Percentiles rank a stretch among this genome's conserved stretches.
Evolutionary conservation across 2,329 filamentous ascomycete species (phyloP).

Genomic region (Microthyrium microscopicum): DNA sequence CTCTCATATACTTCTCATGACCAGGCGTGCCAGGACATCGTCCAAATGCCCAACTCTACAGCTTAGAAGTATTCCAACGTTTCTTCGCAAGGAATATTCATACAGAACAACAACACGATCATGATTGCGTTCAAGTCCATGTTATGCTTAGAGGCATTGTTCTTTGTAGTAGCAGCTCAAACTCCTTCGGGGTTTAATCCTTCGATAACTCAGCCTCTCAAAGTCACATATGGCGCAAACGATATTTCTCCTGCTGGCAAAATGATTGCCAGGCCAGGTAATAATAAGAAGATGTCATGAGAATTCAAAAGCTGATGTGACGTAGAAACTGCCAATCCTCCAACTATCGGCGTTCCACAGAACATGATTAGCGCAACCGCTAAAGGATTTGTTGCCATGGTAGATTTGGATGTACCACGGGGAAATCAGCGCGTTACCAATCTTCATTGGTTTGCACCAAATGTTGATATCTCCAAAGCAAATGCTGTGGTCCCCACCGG

Average conservation of each 20-base stretch:
- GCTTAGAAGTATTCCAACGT: no score
- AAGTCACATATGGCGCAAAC: slow-evolving; percentile 17
- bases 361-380: slow-evolving; percentile 3
- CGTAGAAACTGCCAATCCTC: slow-evolving; percentile 15
- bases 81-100: no score
- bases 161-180: slow-evolving; percentile 1
- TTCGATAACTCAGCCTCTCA: slow-evolving; percentile 9
- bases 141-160: no score
- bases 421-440: slow-evolving; percentile 19
- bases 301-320: not conserved
- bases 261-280: slow-evolving; percentile 17
- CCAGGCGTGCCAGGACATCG: no score
- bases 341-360: slow-evolving; percentile 12
- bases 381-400: slow-evolving; percentile 15
- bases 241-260: slow-evolving; percentile 14
- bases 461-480: slow-evolving; percentile 12
- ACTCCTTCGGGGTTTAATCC: slow-evolving; percentile 6
- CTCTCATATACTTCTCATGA: no score
- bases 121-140: no score
- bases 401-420: slow-evolving; percentile 18
- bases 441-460: slow-evolving; percentile 18
- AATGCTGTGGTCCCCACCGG: not conserved
- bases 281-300: not conserved
- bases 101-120: no score
- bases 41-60: no score